phyloP scores from a whole-genome alignment of 2,329 filamentous ascomycete genomes.

The Ceratocystis lukuohia region DNA sequence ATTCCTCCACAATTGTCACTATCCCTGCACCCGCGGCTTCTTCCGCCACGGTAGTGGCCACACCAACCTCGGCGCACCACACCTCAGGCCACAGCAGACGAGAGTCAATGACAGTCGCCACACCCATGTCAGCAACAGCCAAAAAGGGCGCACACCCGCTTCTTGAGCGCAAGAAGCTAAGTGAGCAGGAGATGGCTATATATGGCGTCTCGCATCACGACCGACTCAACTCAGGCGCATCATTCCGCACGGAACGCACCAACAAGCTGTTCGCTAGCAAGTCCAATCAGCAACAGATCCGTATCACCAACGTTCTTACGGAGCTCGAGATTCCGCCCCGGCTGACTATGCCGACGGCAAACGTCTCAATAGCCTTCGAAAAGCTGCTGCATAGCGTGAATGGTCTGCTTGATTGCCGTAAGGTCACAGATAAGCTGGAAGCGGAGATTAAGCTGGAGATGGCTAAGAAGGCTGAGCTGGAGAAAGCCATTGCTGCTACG shows the following conservation, averaged over 20 bases:
- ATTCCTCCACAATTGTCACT: slow-evolving; percentile 25
- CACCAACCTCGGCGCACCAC: neutral
- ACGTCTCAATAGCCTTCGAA: slow-evolving; percentile 59
- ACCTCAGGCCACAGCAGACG: slow-evolving; percentile 27
- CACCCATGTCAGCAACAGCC: slow-evolving; percentile 26
- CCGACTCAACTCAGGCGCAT: slow-evolving; percentile 69
- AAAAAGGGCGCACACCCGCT: slow-evolving; percentile 26
- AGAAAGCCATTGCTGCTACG: slow-evolving; percentile 28
- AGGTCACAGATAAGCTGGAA: slow-evolving; percentile 63
- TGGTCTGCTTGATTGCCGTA: slow-evolving; percentile 56
- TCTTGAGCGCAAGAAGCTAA: slow-evolving; percentile 53
- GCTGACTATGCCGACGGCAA: slow-evolving; percentile 60
- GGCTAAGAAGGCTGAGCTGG: slow-evolving; percentile 42
- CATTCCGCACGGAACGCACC: slow-evolving; percentile 76
- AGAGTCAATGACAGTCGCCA: slow-evolving; percentile 32
- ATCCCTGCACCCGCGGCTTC: neutral
- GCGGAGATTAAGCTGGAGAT: slow-evolving; percentile 51
- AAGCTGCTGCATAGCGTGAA: slow-evolving; percentile 54
- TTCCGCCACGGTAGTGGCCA: slow-evolving; percentile 17
- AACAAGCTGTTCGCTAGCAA: slow-evolving; percentile 68
- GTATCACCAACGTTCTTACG: slow-evolving; percentile 57
- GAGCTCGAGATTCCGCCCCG: slow-evolving; percentile 59
- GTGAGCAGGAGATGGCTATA: slow-evolving; percentile 57
- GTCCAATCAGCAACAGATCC: slow-evolving; percentile 59
- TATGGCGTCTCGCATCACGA: slow-evolving; percentile 83